These are phyloP conservation scores for Fusarium poae DNA, from an alignment of 2,329 filamentous ascomycete genomes.

Conservation along the genomic window DNA sequence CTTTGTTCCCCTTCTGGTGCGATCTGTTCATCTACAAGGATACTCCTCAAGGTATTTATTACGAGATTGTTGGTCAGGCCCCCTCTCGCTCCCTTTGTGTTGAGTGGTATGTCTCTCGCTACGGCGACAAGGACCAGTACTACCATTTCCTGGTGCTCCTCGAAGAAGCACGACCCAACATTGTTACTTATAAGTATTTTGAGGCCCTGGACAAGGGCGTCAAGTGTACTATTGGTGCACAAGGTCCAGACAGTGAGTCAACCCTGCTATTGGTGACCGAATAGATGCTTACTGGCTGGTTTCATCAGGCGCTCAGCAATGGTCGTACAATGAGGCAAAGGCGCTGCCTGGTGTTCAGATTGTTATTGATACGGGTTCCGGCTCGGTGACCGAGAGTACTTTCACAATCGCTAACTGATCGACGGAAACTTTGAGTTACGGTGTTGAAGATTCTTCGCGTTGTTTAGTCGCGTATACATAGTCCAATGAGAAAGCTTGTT, in stretches of 20 bases:
- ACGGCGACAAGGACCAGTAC: slow-evolving; percentile 9
- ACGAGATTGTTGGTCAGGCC: slow-evolving; percentile 1
- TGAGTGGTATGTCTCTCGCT: slow-evolving; percentile 12
- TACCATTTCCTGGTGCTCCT: slow-evolving; percentile 9
- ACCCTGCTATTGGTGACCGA: rapidly evolving
- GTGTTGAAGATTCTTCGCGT: neutral
- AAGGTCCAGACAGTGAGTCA: slow-evolving; percentile 8
- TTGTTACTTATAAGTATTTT: slow-evolving; percentile 12
- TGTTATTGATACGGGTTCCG: slow-evolving; percentile 4
- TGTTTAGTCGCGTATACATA: neutral
- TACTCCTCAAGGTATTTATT: slow-evolving; percentile 11
- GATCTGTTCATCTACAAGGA: slow-evolving; percentile 11
- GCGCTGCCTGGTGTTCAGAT: slow-evolving; percentile 6
- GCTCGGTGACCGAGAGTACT: neutral
- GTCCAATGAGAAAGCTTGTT: neutral
- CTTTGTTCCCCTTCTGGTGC: slow-evolving; percentile 8
- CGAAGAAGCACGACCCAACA: slow-evolving; percentile 6
- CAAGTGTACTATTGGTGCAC: slow-evolving; percentile 6
- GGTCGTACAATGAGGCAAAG: slow-evolving; percentile 14
- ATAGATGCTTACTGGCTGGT: neutral
- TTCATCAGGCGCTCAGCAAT: slow-evolving; percentile 1
- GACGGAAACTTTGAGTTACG: too few relatives aligned
- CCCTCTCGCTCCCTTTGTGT: slow-evolving; percentile 3
- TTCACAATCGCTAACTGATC: neutral
- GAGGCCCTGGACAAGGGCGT: slow-evolving; percentile 8